Percentiles rank a stretch among this genome's conserved stretches.
Evolutionary conservation across 148 eudicot genomes (phyloP).

Genomic region (Cornus suecica): DNA sequence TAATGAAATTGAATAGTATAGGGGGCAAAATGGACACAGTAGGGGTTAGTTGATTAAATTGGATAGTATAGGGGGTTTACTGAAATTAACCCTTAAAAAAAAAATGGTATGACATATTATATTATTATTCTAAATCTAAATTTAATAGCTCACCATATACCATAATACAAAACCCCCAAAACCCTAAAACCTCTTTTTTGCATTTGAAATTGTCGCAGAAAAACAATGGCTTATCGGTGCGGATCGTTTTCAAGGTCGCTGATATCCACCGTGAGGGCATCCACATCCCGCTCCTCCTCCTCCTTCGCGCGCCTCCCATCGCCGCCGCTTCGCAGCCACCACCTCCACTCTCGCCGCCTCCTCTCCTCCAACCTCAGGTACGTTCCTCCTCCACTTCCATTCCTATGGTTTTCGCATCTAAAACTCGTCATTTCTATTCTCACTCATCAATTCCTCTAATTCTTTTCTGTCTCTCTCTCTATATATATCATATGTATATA

Average conservation of each 20-base stretch:
- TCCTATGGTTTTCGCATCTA: not conserved
- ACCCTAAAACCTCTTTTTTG: not conserved
- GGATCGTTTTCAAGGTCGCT: constrained; percentile 38
- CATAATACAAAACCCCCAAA: not conserved
- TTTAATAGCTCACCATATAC: too few relatives aligned
- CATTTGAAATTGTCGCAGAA: not conserved
- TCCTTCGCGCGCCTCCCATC: not conserved
- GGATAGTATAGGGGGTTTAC: too few relatives aligned
- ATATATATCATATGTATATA: too few relatives aligned
- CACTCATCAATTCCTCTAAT: too few relatives aligned
- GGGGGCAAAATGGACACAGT: too few relatives aligned
- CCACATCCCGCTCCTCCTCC: not conserved
- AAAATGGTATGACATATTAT: too few relatives aligned
- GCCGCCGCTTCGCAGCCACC: not conserved
- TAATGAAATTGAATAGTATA: too few relatives aligned
- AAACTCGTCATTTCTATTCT: too few relatives aligned
- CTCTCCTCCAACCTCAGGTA: constrained; percentile 27
- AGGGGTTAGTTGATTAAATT: too few relatives aligned
- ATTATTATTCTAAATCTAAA: too few relatives aligned
- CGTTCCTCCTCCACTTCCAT: constrained; percentile 11
- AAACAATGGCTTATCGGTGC: constrained; percentile 35
- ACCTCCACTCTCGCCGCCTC: constrained; percentile 2
- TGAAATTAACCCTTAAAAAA: too few relatives aligned
- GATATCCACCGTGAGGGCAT: not conserved
- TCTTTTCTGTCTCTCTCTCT: not conserved